phyloP scores from a whole-genome alignment of 2,329 filamentous ascomycete species.

The Diplodia intermedia region DNA sequence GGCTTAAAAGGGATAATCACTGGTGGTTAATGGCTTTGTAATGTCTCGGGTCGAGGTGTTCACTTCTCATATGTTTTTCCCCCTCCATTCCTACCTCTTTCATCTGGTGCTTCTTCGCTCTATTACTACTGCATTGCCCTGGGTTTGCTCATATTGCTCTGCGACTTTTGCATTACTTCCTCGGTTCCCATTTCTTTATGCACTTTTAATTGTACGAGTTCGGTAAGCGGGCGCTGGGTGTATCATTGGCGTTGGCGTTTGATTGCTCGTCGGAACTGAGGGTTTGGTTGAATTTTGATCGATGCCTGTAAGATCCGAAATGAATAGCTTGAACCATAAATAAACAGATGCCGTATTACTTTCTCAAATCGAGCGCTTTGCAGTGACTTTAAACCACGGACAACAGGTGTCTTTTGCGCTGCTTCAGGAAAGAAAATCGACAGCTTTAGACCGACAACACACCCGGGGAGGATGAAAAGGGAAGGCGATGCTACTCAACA shows the following conservation, averaged over 20 bases:
- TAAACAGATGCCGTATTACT: not conserved
- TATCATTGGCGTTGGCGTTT: not conserved
- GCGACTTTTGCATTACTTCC: slow-evolving; percentile 1
- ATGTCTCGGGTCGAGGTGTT: not conserved
- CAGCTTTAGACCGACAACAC: not conserved
- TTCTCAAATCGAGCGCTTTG: not conserved
- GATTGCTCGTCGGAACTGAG: not conserved
- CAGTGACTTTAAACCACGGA: not conserved
- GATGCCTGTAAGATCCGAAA: not conserved
- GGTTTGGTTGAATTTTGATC: not conserved
- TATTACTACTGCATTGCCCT: slow-evolving; percentile 7
- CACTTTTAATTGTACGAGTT: slow-evolving; percentile 3
- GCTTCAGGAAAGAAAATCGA: not conserved
- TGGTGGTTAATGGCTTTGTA: not conserved
- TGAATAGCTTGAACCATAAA: not conserved
- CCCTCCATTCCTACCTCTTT: not conserved
- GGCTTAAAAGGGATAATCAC: slow-evolving; percentile 47
- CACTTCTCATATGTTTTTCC: slow-evolving; percentile 4
- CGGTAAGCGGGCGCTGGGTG: not conserved
- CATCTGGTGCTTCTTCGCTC: slow-evolving; percentile 8
- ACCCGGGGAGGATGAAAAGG: not conserved
- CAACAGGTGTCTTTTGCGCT: not conserved
- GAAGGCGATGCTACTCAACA: too few species aligned
- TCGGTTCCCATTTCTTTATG: not conserved
- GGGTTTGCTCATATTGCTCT: not conserved